These are phyloP conservation scores for Gryganskiella cystojenkinii DNA, from an alignment of 192 early-diverging fungal species.

Conservation along the genomic window DNA sequence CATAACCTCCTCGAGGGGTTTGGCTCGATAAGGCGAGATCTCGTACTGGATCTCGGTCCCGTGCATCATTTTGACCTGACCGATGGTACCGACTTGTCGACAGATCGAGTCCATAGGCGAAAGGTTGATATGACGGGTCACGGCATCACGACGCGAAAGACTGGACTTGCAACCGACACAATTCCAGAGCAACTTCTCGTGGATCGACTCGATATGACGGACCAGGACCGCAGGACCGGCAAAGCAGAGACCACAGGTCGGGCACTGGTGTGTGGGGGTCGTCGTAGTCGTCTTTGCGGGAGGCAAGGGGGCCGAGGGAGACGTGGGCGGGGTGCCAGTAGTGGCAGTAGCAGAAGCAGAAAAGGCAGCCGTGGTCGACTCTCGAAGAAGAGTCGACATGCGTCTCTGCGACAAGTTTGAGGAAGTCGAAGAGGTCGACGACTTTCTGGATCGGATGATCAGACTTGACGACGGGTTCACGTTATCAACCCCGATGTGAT, in stretches of 20 bases:
- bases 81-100: slow-evolving; percentile 33
- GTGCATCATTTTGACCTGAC: slow-evolving; percentile 46
- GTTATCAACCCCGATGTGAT: background rate
- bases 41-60: slow-evolving; percentile 33
- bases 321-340: slow-evolving; percentile 1
- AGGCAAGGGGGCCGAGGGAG: background rate
- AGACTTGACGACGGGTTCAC: slow-evolving; percentile 3
- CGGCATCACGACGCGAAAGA: slow-evolving; percentile 40
- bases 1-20: slow-evolving; percentile 43
- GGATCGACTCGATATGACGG: slow-evolving; percentile 46
- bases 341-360: background rate
- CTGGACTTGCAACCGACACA: slow-evolving; percentile 50
- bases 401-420: slow-evolving; percentile 33
- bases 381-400: slow-evolving; percentile 30
- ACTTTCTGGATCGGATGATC: slow-evolving; percentile 33
- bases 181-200: slow-evolving; percentile 48
- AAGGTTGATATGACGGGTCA: slow-evolving; percentile 48
- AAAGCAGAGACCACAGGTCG: slow-evolving; percentile 26
- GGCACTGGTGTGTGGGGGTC: slow-evolving; percentile 28
- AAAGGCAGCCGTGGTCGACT: slow-evolving; percentile 10
- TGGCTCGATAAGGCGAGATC: slow-evolving; percentile 26
- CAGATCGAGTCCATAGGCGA: slow-evolving; percentile 51
- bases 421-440: slow-evolving; percentile 31
- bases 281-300: background rate
- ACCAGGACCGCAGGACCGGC: slow-evolving; percentile 42